Conservation (phyloP, 345 rosid species). For the Syzygium oleosum region DNA sequence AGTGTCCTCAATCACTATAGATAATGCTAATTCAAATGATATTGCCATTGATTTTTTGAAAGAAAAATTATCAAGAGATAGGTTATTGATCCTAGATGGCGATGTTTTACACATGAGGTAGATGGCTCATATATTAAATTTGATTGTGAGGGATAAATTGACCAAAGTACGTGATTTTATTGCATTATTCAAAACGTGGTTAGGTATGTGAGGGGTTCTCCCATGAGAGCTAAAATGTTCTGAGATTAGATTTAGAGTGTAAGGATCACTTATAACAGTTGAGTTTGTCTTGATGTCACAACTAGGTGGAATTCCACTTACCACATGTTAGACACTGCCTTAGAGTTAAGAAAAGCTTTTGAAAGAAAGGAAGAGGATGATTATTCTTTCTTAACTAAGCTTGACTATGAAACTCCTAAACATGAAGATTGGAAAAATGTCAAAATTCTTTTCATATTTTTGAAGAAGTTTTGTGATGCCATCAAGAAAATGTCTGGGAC, state of each 20-base stretch:
- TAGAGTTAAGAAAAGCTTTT: background rate
- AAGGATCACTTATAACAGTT: fast-evolving
- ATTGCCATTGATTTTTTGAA: background rate
- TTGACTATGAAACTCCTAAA: fast-evolving
- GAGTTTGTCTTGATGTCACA: background rate
- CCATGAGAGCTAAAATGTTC: background rate
- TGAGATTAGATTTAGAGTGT: fast-evolving
- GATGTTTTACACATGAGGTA: background rate
- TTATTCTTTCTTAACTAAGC: background rate
- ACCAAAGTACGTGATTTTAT: fast-evolving
- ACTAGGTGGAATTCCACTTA: background rate
- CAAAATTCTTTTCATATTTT: background rate
- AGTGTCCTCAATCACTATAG: background rate
- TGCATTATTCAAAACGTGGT: background rate
- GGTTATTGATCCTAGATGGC: background rate
- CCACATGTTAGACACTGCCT: fast-evolving
- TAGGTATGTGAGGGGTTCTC: background rate
- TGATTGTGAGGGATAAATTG: fast-evolving
- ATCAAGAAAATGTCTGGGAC: fast-evolving
- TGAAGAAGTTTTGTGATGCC: background rate
- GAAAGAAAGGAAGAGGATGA: background rate
- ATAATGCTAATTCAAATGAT: background rate
- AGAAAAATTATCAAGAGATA: background rate
- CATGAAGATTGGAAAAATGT: background rate
- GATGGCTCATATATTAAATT: background rate